phyloP scores from a whole-genome alignment of 495 filamentous ascomycete species.

The Penicillium pulvis region DNA sequence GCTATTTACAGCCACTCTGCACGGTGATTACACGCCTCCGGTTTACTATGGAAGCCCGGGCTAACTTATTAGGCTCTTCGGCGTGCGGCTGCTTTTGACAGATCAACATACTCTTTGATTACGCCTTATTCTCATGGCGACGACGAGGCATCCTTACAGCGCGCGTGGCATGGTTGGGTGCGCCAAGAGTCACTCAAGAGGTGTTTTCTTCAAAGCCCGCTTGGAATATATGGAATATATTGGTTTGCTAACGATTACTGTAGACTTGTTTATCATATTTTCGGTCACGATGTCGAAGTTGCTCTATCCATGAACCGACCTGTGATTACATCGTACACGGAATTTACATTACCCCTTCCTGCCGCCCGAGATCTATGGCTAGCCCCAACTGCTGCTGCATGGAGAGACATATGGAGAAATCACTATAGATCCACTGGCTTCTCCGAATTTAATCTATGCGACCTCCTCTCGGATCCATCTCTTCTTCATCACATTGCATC shows the following conservation, averaged over 20 bases:
- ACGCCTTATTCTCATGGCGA: slow-evolving; percentile 41
- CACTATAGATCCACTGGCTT: slow-evolving; percentile 18
- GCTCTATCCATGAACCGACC: slow-evolving; percentile 54
- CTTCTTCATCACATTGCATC: slow-evolving; percentile 15
- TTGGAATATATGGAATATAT: no score
- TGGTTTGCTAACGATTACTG: neutral
- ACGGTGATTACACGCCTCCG: slow-evolving; percentile 32
- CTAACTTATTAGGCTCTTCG: slow-evolving; percentile 18
- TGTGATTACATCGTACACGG: slow-evolving; percentile 58
- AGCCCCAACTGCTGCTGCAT: slow-evolving; percentile 51
- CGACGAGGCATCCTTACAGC: slow-evolving; percentile 42
- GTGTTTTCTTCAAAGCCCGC: neutral
- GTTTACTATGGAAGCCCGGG: no score
- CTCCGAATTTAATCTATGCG: slow-evolving; percentile 16
- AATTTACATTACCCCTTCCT: slow-evolving; percentile 58
- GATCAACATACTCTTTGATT: slow-evolving; percentile 45
- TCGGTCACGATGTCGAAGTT: slow-evolving; percentile 56
- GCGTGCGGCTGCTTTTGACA: slow-evolving; percentile 35
- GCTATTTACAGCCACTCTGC: slow-evolving; percentile 49
- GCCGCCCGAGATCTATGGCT: slow-evolving; percentile 56
- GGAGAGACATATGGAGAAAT: slow-evolving; percentile 48
- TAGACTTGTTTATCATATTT: slow-evolving; percentile 57
- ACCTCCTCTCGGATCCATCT: slow-evolving; percentile 24
- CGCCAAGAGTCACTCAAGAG: slow-evolving; percentile 49
- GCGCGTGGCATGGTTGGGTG: slow-evolving; percentile 57